These are phyloP conservation scores for Pythium sp. DNA, from an alignment of 352 stramenopile genomes.

Conservation along the genomic window DNA sequence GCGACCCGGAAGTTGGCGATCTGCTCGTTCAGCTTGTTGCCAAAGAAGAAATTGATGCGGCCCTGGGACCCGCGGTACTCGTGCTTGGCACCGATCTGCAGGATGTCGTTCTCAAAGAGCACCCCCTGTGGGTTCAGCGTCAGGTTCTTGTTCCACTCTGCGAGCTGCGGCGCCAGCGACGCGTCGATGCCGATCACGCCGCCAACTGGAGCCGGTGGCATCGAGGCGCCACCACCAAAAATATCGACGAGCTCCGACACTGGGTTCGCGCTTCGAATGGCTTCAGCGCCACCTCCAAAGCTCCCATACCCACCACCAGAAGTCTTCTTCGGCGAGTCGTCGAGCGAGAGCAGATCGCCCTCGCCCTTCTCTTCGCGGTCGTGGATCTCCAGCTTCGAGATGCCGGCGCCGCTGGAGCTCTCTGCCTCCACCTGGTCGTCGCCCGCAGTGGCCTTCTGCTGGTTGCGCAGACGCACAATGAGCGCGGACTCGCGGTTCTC, in stretches of 20 bases:
- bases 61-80: constrained; percentile 94
- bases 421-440: constrained; percentile 17
- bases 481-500: constrained; percentile 82
- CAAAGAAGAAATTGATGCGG: constrained; percentile 94
- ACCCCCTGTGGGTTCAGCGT: constrained; percentile 91
- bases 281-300: constrained; percentile 20
- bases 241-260: constrained; percentile 55
- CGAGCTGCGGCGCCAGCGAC: constrained; percentile 41
- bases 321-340: constrained; percentile 31
- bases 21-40: constrained; percentile 86
- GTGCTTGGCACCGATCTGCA: constrained; percentile 96
- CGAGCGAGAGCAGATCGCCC: constrained; percentile 55
- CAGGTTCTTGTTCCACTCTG: constrained; percentile 80
- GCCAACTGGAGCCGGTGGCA: constrained; percentile 7
- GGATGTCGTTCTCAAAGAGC: constrained; percentile 88
- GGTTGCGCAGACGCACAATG: constrained; percentile 65
- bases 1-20: constrained; percentile 85
- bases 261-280: constrained; percentile 47
- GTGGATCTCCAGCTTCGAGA: constrained; percentile 2
- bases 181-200: constrained; percentile 40
- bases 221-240: constrained; percentile 30
- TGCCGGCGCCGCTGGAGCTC: background rate
- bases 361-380: constrained; percentile 17
- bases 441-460: constrained; percentile 46
- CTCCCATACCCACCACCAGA: constrained; percentile 13